phyloP scores from a whole-genome alignment of 495 filamentous ascomycete species.

The Annulohypoxylon bovei region DNA sequence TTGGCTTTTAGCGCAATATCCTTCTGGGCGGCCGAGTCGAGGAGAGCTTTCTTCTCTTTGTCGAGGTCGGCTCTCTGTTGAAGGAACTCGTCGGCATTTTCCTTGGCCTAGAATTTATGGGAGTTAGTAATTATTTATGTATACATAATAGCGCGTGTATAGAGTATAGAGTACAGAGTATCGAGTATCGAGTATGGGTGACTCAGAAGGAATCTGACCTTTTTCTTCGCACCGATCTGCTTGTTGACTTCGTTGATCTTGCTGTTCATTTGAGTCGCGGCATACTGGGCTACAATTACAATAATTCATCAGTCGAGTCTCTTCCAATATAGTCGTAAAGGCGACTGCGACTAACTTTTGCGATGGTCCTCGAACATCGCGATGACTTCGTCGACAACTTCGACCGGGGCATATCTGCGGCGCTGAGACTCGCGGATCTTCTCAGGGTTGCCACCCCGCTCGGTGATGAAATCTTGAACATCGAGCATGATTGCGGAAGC shows the following conservation, averaged over 20 bases:
- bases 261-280: slow-evolving; percentile 77
- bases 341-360: slow-evolving; percentile 68
- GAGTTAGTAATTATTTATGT: slow-evolving; percentile 6
- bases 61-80: slow-evolving; percentile 78
- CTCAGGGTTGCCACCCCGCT: slow-evolving; percentile 88
- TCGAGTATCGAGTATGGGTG: slow-evolving; percentile 9
- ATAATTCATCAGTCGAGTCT: not conserved
- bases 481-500: slow-evolving; percentile 72
- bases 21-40: slow-evolving; percentile 77
- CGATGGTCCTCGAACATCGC: slow-evolving; percentile 87
- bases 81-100: slow-evolving; percentile 79
- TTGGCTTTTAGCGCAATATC: slow-evolving; percentile 76
- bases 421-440: slow-evolving; percentile 90
- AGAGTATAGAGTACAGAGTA: too few relatives aligned
- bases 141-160: not conserved
- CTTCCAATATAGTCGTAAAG: not conserved
- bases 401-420: slow-evolving; percentile 78
- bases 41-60: slow-evolving; percentile 79
- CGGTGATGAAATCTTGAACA: slow-evolving; percentile 80
- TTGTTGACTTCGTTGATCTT: slow-evolving; percentile 90
- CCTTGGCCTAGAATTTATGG: slow-evolving; percentile 70
- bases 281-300: slow-evolving; percentile 72
- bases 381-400: slow-evolving; percentile 90
- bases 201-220: slow-evolving; percentile 62
- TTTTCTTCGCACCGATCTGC: slow-evolving; percentile 91